A percentile compares a stretch with the other conserved stretches of the same genome.
phyloP scores from a whole-genome alignment of 176 grass and related monocot genomes.

The Oryza meyeriana region DNA sequence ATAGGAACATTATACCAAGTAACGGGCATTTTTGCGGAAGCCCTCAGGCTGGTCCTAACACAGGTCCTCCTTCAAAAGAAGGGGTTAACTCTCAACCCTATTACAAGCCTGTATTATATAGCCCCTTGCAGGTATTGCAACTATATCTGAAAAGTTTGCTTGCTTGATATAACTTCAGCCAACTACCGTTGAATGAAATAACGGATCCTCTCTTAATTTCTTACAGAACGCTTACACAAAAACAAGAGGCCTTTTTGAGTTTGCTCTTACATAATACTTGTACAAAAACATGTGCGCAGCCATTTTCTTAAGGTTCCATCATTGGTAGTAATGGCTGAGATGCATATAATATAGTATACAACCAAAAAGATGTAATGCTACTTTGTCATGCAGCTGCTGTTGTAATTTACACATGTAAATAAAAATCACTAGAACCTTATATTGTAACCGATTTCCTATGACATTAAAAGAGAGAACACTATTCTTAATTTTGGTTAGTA shows the following conservation, averaged over 20 bases:
- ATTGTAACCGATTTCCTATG: background rate
- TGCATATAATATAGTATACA: background rate
- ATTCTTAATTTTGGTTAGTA: background rate
- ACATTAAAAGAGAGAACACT: background rate
- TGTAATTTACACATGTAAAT: background rate
- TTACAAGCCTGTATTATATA: conserved; percentile 99
- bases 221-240: background rate
- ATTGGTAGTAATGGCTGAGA: background rate
- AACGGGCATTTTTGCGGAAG: conserved; percentile 96
- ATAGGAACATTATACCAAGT: conserved; percentile 96
- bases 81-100: conserved; percentile 92
- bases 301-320: conserved; percentile 14
- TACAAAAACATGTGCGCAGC: background rate
- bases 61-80: conserved; percentile 99
- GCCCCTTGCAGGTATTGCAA: conserved; percentile 93
- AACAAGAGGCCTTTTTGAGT: background rate
- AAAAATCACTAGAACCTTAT: background rate
- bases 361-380: conserved; percentile 1
- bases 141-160: conserved; percentile 22
- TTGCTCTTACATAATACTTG: conserved; percentile 4
- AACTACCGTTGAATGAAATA: conserved; percentile 10
- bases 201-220: background rate
- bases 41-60: conserved; percentile 92
- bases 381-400: background rate
- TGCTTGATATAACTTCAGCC: conserved; percentile 14